A percentile compares a stretch with the other conserved stretches of the same genome.
Conservation (phyloP, 2,329 filamentous ascomycete species). For the Paraphaeosphaeria minitans region DNA sequence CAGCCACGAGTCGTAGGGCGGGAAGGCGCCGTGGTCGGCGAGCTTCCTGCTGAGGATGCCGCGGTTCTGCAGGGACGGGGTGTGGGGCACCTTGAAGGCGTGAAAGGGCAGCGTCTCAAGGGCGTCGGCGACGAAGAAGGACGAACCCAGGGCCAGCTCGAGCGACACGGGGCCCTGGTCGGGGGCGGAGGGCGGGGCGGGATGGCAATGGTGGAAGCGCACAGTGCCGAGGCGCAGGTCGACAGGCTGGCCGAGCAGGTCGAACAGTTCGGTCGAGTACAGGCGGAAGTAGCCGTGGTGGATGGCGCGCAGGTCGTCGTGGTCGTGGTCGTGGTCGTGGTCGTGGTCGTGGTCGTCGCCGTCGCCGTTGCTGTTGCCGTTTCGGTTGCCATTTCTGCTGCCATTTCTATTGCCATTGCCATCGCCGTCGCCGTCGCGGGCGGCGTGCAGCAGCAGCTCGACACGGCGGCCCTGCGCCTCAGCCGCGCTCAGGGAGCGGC, state of each 20-base stretch:
- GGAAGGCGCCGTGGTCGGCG: slow-evolving; percentile 37
- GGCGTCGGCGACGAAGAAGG: slow-evolving; percentile 43
- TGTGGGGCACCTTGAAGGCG: slow-evolving; percentile 36
- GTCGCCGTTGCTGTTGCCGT: slow-evolving; percentile 11
- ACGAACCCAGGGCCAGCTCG: slow-evolving; percentile 40
- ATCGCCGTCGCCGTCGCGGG: slow-evolving; percentile 7
- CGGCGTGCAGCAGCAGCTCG: slow-evolving; percentile 36
- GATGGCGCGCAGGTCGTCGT: slow-evolving; percentile 26
- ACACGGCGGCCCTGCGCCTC: slow-evolving; percentile 38
- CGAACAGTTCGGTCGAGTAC: slow-evolving; percentile 44
- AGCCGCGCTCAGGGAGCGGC: slow-evolving; percentile 33
- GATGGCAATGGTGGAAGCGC: slow-evolving; percentile 35
- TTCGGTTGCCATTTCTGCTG: too few relatives aligned
- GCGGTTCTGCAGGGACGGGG: slow-evolving; percentile 40
- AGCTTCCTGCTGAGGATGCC: slow-evolving; percentile 40
- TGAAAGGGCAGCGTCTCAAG: slow-evolving; percentile 44
- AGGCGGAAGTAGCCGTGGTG: slow-evolving; percentile 44
- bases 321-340: too few relatives aligned
- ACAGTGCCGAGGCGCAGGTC: slow-evolving; percentile 43
- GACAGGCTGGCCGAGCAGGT: slow-evolving; percentile 41
- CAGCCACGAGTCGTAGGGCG: slow-evolving; percentile 44
- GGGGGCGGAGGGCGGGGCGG: neutral
- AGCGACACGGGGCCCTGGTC: slow-evolving; percentile 20
- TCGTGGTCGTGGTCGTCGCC: too few relatives aligned
- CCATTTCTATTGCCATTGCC: too few relatives aligned